Conservation (phyloP, 2,329 filamentous ascomycete species). For the Aquanectria penicillioides region DNA sequence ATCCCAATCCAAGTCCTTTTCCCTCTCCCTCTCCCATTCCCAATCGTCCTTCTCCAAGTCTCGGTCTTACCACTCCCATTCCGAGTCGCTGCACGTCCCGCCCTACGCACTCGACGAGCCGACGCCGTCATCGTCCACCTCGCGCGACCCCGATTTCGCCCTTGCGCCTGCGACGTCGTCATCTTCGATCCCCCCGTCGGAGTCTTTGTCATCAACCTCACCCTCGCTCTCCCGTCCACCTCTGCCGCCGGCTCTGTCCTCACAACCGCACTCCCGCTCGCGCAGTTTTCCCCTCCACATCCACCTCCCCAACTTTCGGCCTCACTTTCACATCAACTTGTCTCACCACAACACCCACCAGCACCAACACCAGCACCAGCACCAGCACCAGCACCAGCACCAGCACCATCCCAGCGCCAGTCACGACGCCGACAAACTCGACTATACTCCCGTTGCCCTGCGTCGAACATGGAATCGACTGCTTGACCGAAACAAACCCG, state of each 20-base stretch:
- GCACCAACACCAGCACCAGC: conserved; percentile 22
- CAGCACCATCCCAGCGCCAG: conserved; percentile 12
- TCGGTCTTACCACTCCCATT: conserved; percentile 3
- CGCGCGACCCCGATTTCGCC: conserved; percentile 12
- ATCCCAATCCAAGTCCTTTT: too few species aligned
- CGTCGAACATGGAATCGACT: conserved; percentile 52
- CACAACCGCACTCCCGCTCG: conserved; percentile 19
- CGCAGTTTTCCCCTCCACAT: conserved; percentile 19
- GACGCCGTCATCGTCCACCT: conserved; percentile 2
- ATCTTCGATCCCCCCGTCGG: conserved; percentile 21
- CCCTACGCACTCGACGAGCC: conserved; percentile 5
- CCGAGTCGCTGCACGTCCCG: conserved; percentile 10
- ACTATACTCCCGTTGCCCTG: conserved; percentile 20
- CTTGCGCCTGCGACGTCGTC: conserved; percentile 21
- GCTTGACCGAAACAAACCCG: conserved; percentile 42
- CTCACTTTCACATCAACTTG: conserved; percentile 26
- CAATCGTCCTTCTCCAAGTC: too few species aligned
- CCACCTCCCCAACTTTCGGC: conserved; percentile 13
- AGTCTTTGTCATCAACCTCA: conserved; percentile 26
- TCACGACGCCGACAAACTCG: conserved; percentile 7
- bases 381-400: conserved; percentile 15
- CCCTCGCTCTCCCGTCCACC: neutral
- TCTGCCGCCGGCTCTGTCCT: neutral
- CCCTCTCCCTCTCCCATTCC: neutral
- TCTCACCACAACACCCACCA: too few species aligned